phyloP scores from a whole-genome alignment of 2,329 filamentous ascomycete genomes.

The Diaporthe destruens region DNA sequence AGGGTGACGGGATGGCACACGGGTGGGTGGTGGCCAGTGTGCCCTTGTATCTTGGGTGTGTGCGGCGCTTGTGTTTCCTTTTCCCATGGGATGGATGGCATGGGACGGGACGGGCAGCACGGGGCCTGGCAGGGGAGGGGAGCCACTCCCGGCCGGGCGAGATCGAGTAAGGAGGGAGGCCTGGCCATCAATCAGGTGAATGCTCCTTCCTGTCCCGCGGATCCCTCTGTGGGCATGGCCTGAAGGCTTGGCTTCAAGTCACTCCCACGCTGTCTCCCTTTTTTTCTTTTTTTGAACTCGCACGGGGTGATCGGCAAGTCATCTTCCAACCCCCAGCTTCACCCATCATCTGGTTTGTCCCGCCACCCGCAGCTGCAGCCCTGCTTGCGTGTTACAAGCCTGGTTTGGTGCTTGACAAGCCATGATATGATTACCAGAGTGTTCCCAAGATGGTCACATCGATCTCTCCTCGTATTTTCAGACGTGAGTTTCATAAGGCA shows the following conservation, averaged over 20 bases:
- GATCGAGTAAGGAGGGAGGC: conserved; percentile 2
- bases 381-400: conserved; percentile 9
- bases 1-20: conserved; percentile 24
- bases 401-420: conserved; percentile 2
- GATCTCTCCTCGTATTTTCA: conserved; percentile 12
- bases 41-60: neutral
- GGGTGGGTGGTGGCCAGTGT: neutral
- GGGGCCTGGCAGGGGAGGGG: neutral
- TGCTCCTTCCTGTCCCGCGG: neutral
- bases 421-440: neutral
- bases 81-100: conserved; percentile 7
- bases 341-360: neutral
- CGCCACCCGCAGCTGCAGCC: conserved; percentile 32
- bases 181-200: conserved; percentile 10
- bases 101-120: conserved; percentile 7
- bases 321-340: too few species aligned
- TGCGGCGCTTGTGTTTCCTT: neutral
- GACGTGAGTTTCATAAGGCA: neutral
- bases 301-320: conserved; percentile 34
- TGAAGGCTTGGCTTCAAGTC: conserved; percentile 6
- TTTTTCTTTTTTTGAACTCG: conserved; percentile 25
- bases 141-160: neutral
- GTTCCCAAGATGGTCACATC: conserved; percentile 4
- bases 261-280: neutral
- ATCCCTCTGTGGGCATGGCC: conserved; percentile 12